Evolutionary conservation across 306 rosid species (phyloP).

Genomic region (Cicer judaicum): DNA sequence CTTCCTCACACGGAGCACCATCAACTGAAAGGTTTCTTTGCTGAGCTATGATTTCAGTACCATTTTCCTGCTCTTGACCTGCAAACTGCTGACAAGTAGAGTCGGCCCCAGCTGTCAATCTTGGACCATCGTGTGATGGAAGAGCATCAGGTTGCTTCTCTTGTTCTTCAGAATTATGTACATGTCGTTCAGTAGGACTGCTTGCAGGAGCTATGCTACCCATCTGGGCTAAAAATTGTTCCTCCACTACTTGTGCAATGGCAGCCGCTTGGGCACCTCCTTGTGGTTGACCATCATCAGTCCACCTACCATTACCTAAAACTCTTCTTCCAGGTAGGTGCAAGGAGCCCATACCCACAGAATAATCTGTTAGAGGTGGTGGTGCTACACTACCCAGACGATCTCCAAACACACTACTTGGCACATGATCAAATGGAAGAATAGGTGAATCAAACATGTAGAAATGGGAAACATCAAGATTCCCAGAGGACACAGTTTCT

Average conservation of each 20-base stretch:
- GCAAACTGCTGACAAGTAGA: constrained; percentile 61
- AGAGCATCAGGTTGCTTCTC: constrained; percentile 71
- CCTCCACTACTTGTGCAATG: constrained; percentile 94
- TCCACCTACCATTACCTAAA: constrained; percentile 90
- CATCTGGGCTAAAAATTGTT: constrained; percentile 70
- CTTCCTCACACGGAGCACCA: constrained; percentile 55
- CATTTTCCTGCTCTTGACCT: constrained; percentile 70
- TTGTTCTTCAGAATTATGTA: constrained; percentile 63
- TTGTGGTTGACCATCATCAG: constrained; percentile 99
- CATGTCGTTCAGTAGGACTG: constrained; percentile 63
- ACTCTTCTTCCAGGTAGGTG: constrained; percentile 88
- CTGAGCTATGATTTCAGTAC: constrained; percentile 53
- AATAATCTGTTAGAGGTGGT: constrained; percentile 91
- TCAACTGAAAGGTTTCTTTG: constrained; percentile 55
- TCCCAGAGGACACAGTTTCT: constrained; percentile 78
- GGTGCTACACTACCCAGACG: constrained; percentile 89
- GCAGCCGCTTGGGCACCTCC: constrained; percentile 82
- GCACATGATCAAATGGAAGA: constrained; percentile 77
- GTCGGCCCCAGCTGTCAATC: constrained; percentile 55
- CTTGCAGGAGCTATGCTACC: constrained; percentile 59
- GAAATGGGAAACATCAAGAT: constrained; percentile 82
- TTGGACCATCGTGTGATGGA: constrained; percentile 63
- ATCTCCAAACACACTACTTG: constrained; percentile 79
- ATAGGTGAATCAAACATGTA: constrained; percentile 97
- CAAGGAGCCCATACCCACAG: constrained; percentile 92